Evolutionary conservation across 192 early-diverging fungal genomes (phyloP), one percentile per base, ranked within the genome.

Genomic region (Gaertneriomyces sp.): DNA sequence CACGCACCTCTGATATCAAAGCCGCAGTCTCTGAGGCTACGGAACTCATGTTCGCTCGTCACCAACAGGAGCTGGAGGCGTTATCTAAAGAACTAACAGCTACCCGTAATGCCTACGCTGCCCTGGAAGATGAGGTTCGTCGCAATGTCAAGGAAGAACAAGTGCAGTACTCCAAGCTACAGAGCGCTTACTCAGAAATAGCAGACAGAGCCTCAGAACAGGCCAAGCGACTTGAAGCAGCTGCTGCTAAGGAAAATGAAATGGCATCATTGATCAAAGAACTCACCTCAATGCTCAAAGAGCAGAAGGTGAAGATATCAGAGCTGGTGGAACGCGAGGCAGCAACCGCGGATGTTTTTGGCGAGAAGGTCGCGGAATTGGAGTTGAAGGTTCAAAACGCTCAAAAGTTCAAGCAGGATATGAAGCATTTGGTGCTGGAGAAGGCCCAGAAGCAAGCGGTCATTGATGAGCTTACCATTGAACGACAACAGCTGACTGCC

Each of bases 41-140:
- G 0, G 51, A 58, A 11, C 39, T 47, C 1, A 7, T 80, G 50
- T 19, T 47, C 16, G 56, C 52, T 7, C 42, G 39, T 25, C 74
- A 81, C 52, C 20, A 47, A 56, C 51, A 25, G n/a, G 72, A 83
- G 56, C 10, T 74, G 7, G 69, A 82, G 10, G 53, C 58, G 3
- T 4, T 83, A 5, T 33, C 47, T 9, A 53, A 58, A 45, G 49
- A 53, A 38, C 46, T 76, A 20, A 25, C n/a, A 14, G 40, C 40
- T 39, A 45, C 71, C 10, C 51, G 63, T 54, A 40, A 64, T 10
- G 73, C 74, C 9, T 76, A 77, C 57, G 39, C 44, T 38, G 70
- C 53, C 6, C 63, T 83, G 46, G 81, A 83, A 45, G 56, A 61
- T 16, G 81, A 83, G 53, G 77, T 68, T 56, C 61, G 72, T n/a